Evolutionary conservation across 179 eudicot genomes (phyloP).

Genomic region (Drosera spatulata): DNA sequence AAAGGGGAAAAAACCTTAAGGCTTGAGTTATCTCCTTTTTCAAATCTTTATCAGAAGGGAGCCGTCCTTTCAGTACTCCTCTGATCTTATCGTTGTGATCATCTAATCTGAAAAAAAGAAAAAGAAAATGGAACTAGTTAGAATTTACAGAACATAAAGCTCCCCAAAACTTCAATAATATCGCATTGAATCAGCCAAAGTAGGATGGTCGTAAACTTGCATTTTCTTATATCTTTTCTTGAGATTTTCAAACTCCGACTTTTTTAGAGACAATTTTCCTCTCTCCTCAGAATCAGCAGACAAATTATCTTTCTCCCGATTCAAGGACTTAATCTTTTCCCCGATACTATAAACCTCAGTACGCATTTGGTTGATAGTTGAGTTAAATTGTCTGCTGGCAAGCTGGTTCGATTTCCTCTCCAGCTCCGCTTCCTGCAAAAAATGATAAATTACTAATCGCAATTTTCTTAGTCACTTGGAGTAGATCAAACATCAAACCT

Average conservation of each 20-base stretch:
- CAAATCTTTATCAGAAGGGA: constrained; percentile 73
- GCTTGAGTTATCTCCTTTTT: constrained; percentile 52
- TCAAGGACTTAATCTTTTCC: constrained; percentile 47
- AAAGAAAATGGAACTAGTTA: constrained; percentile 6
- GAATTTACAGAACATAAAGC: constrained; percentile 3
- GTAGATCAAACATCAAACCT: not conserved
- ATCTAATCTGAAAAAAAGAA: constrained; percentile 48
- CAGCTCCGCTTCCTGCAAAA: constrained; percentile 45
- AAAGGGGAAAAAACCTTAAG: constrained; percentile 40
- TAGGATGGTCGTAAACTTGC: constrained; percentile 32
- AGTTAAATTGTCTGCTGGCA: constrained; percentile 38
- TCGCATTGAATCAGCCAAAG: not conserved
- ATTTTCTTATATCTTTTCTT: constrained; percentile 67
- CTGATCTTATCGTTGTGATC: constrained; percentile 73
- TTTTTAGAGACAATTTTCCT: constrained; percentile 50
- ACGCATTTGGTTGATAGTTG: constrained; percentile 26
- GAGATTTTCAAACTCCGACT: constrained; percentile 47
- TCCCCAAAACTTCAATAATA: constrained; percentile 2
- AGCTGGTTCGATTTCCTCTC: constrained; percentile 59
- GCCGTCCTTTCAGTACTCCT: constrained; percentile 83
- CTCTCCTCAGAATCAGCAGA: constrained; percentile 68
- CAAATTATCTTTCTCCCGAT: constrained; percentile 44
- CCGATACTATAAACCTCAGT: constrained; percentile 27
- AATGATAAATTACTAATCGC: constrained; percentile 4
- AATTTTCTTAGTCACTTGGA: not conserved